A percentile compares a stretch with the other conserved stretches of the same genome.
These are phyloP conservation scores for Ogataea paraovalis DNA, from an alignment of 805 yeast species.

Conservation along the genomic window DNA sequence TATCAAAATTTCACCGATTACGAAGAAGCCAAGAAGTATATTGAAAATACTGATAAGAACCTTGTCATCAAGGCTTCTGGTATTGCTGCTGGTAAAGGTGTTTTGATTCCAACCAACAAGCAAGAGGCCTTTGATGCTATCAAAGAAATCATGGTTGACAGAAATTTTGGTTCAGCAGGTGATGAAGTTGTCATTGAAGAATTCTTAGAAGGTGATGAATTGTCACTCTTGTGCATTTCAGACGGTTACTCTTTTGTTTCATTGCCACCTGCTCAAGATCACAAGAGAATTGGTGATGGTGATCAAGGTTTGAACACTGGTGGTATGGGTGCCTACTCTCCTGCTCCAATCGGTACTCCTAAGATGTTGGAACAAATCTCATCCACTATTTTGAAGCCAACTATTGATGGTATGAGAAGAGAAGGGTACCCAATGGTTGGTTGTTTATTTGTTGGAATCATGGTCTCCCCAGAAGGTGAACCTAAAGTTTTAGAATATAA, in stretches of 20 bases:
- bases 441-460: conserved; percentile 90
- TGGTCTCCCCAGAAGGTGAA: conserved; percentile 72
- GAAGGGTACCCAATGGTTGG: conserved; percentile 97
- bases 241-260: conserved; percentile 92
- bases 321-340: conserved; percentile 99
- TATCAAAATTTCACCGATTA: conserved; percentile 78
- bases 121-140: conserved; percentile 84
- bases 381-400: conserved; percentile 75
- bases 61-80: conserved; percentile 97
- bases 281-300: conserved; percentile 90
- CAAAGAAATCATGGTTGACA: conserved; percentile 83
- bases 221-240: conserved; percentile 83
- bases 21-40: conserved; percentile 69
- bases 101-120: conserved; percentile 78
- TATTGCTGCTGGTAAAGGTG: conserved; percentile 98
- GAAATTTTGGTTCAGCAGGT: conserved; percentile 90
- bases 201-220: conserved; percentile 93
- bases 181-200: conserved; percentile 95
- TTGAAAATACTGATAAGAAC: conserved; percentile 60
- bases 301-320: conserved; percentile 96
- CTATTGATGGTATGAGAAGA: conserved; percentile 92
- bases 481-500: conserved; percentile 96
- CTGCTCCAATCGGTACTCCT: conserved; percentile 92
- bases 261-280: conserved; percentile 98
- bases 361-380: conserved; percentile 67